These are phyloP conservation scores for Bonia amplexicaulis DNA, from an alignment of 176 grass and related monocot species.

Conservation along the genomic window DNA sequence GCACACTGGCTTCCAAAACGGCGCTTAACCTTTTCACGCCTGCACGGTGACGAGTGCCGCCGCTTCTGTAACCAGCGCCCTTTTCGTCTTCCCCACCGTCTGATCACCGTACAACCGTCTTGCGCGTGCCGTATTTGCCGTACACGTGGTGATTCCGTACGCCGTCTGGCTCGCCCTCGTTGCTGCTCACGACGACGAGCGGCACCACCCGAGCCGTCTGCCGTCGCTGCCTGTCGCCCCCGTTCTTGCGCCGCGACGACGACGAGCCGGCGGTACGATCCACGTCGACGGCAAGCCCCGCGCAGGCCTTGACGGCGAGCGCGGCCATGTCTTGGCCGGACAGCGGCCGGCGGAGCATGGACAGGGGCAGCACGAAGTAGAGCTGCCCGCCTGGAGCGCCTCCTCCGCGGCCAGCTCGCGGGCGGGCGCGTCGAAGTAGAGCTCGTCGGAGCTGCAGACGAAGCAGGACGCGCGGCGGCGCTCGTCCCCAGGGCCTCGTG, in stretches of 20 bases:
- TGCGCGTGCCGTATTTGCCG: neutral
- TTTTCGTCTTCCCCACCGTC: neutral
- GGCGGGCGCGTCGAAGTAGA: conserved; percentile 32
- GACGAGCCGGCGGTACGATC: neutral
- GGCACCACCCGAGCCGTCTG: conserved; percentile 7
- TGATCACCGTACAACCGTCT: neutral
- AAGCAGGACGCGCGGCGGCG: neutral
- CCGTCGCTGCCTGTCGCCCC: neutral
- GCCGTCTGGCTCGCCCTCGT: neutral
- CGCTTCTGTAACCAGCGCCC: neutral
- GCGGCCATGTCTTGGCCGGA: conserved; percentile 51
- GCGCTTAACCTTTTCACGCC: neutral
- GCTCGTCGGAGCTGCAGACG: conserved; percentile 78
- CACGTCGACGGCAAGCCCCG: conserved; percentile 17
- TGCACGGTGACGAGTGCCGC: neutral
- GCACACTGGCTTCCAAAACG: conserved; percentile 6
- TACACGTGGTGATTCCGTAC: neutral
- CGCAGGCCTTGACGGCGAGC: conserved; percentile 53
- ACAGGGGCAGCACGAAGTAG: conserved; percentile 59
- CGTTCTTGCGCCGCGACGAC: neutral
- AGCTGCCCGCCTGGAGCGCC: conserved; percentile 44
- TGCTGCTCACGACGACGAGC: neutral
- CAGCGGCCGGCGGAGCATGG: conserved; percentile 29
- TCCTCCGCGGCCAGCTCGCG: conserved; percentile 25
- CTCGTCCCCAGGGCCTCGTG: conserved; percentile 28